phyloP scores from a whole-genome alignment of 2,329 filamentous ascomycete genomes.

The Trichoderma lentiforme region DNA sequence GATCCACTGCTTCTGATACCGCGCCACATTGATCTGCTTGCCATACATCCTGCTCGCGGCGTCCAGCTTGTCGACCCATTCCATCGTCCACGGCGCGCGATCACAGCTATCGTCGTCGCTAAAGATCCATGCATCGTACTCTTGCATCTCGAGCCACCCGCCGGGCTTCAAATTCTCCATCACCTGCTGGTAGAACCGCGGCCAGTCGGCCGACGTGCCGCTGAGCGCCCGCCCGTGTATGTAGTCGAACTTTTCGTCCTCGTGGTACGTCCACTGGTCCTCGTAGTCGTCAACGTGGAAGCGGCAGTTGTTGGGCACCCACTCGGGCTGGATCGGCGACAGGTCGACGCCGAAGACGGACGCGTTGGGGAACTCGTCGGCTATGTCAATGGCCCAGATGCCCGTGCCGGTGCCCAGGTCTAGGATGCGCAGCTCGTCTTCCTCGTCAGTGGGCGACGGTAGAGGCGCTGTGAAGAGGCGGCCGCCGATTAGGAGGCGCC shows the following conservation, averaged over 20 bases:
- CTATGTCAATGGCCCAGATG: slow-evolving; percentile 59
- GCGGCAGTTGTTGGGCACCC: slow-evolving; percentile 58
- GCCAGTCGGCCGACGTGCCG: slow-evolving; percentile 33
- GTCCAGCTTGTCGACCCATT: slow-evolving; percentile 38
- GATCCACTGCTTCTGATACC: slow-evolving; percentile 37
- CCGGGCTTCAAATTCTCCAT: slow-evolving; percentile 33
- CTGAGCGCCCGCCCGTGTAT: slow-evolving; percentile 35
- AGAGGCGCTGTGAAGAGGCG: slow-evolving; percentile 46
- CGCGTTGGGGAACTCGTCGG: slow-evolving; percentile 41
- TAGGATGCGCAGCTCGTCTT: slow-evolving; percentile 41
- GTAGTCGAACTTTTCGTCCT: slow-evolving; percentile 38
- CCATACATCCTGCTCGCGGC: slow-evolving; percentile 36
- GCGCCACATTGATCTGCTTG: slow-evolving; percentile 39
- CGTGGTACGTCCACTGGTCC: slow-evolving; percentile 41
- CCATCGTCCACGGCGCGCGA: slow-evolving; percentile 37
- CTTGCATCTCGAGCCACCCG: slow-evolving; percentile 39
- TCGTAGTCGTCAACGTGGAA: slow-evolving; percentile 66
- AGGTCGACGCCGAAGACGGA: slow-evolving; percentile 50
- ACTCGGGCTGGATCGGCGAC: slow-evolving; percentile 56
- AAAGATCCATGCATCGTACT: slow-evolving; percentile 39
- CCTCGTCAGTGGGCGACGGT: slow-evolving; percentile 18
- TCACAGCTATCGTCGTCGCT: slow-evolving; percentile 39
- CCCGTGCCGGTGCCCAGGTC: slow-evolving; percentile 61
- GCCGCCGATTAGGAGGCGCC: slow-evolving; percentile 44
- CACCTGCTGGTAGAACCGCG: slow-evolving; percentile 31